Conservation (phyloP, 345 rosid genomes). For the Citrus glauca region DNA sequence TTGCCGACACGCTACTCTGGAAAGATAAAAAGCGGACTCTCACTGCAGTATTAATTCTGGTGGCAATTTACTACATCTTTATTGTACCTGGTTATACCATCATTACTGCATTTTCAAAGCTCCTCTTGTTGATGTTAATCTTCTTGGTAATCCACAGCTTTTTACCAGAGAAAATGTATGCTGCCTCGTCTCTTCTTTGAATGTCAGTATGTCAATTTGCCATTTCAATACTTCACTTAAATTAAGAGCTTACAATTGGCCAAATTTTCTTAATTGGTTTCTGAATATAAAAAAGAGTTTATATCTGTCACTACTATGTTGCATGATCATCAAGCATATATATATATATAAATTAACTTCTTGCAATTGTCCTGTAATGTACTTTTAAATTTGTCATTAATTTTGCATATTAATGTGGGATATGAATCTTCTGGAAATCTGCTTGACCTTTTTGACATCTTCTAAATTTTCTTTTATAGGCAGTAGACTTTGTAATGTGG, state of each 20-base stretch:
- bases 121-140: constrained; percentile 46
- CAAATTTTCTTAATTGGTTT: background rate
- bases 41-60: constrained; percentile 41
- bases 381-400: background rate
- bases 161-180: constrained; percentile 82
- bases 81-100: constrained; percentile 58
- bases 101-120: constrained; percentile 60
- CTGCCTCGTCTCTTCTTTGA: constrained; percentile 7
- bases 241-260: background rate
- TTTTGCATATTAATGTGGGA: background rate
- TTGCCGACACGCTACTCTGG: constrained; percentile 88
- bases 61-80: constrained; percentile 64
- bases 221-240: background rate
- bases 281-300: background rate
- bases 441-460: background rate
- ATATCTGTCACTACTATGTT: background rate
- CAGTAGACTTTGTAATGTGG: background rate
- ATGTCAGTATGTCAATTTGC: constrained; percentile 3
- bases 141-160: constrained; percentile 77
- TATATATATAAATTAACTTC: background rate
- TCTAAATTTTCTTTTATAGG: background rate
- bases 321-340: background rate
- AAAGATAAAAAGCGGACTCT: constrained; percentile 68
- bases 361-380: background rate
- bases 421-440: background rate